A percentile compares a stretch with the other conserved stretches of the same genome.
Evolutionary conservation across 1,284 basidiomycete species (phyloP).

Genomic region (Sanghuangporus weigelae): DNA sequence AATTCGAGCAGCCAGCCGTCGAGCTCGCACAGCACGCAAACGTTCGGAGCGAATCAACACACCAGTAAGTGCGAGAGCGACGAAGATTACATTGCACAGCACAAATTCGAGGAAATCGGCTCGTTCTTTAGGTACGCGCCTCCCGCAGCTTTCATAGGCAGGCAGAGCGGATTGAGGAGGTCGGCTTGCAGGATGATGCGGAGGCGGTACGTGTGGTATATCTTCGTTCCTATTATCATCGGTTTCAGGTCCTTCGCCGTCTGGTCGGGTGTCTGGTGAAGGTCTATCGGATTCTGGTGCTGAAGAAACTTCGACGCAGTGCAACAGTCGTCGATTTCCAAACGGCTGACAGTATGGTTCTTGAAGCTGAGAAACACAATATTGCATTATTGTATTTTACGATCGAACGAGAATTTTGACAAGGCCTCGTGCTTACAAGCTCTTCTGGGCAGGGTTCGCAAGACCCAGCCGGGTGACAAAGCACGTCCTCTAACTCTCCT

Average conservation of each 20-base stretch:
- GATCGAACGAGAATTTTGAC: background rate
- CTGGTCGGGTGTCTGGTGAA: slow-evolving; percentile 14
- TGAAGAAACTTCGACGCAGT: slow-evolving; percentile 46
- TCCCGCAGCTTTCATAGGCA: slow-evolving; percentile 88
- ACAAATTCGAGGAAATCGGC: slow-evolving; percentile 87
- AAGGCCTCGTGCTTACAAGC: slow-evolving; percentile 46
- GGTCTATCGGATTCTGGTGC: slow-evolving; percentile 21
- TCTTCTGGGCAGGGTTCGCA: slow-evolving; percentile 82
- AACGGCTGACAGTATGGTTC: slow-evolving; percentile 90
- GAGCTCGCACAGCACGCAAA: slow-evolving; percentile 67
- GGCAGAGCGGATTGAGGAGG: slow-evolving; percentile 56
- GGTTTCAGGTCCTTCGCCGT: slow-evolving; percentile 14
- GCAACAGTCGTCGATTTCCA: slow-evolving; percentile 81
- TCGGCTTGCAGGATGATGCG: slow-evolving; percentile 14
- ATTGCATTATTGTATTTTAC: background rate
- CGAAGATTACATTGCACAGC: slow-evolving; percentile 73
- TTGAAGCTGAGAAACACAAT: slow-evolving; percentile 39
- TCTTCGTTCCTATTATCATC: slow-evolving; percentile 21
- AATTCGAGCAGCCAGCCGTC: slow-evolving; percentile 80
- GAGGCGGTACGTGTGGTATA: slow-evolving; percentile 21
- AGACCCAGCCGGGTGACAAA: slow-evolving; percentile 72
- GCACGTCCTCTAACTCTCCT: slow-evolving; percentile 23
- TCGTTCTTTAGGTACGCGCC: slow-evolving; percentile 70
- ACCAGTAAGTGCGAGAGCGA: slow-evolving; percentile 56
- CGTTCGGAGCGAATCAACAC: slow-evolving; percentile 64